A percentile compares a stretch with the other conserved stretches of the same genome.
phyloP scores from a whole-genome alignment of 2,329 filamentous ascomycete genomes.

The Daldinia eschscholtzii region DNA sequence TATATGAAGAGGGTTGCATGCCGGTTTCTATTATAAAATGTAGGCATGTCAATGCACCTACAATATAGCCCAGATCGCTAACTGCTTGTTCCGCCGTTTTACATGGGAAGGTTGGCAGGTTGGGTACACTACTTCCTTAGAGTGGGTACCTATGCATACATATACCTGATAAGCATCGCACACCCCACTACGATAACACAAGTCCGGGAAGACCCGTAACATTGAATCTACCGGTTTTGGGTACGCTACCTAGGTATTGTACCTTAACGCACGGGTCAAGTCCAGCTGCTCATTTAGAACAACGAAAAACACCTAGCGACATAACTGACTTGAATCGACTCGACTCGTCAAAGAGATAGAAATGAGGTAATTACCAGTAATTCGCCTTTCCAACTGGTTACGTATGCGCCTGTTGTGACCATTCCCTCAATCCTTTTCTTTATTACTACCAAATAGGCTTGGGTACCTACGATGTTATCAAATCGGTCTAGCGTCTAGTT shows the following conservation, averaged over 20 bases:
- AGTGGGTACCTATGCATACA: slow-evolving; percentile 13
- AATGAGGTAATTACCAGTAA: slow-evolving; percentile 30
- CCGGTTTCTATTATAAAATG: slow-evolving; percentile 19
- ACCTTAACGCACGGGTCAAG: slow-evolving; percentile 13
- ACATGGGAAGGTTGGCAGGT: background rate
- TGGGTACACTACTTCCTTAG: slow-evolving; percentile 13
- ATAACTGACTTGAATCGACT: background rate
- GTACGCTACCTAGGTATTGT: background rate
- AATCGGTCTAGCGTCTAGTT: slow-evolving; percentile 21
- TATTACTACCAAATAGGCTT: background rate
- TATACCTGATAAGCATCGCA: slow-evolving; percentile 13
- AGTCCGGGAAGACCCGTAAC: slow-evolving; percentile 24
- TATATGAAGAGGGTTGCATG: slow-evolving; percentile 3
- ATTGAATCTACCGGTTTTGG: slow-evolving; percentile 6
- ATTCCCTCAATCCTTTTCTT: slow-evolving; percentile 3
- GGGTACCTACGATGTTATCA: background rate
- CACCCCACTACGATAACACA: slow-evolving; percentile 31
- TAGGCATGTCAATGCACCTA: background rate
- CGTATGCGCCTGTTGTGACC: background rate
- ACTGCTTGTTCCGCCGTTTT: background rate
- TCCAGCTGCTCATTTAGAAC: slow-evolving; percentile 12
- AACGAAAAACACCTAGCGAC: slow-evolving; percentile 11
- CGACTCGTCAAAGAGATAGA: slow-evolving; percentile 28
- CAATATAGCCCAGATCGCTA: background rate
- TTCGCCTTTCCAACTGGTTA: background rate